These are phyloP conservation scores for Hericium erinaceus DNA, from an alignment of 768 basidiomycete species.

Conservation along the genomic window DNA sequence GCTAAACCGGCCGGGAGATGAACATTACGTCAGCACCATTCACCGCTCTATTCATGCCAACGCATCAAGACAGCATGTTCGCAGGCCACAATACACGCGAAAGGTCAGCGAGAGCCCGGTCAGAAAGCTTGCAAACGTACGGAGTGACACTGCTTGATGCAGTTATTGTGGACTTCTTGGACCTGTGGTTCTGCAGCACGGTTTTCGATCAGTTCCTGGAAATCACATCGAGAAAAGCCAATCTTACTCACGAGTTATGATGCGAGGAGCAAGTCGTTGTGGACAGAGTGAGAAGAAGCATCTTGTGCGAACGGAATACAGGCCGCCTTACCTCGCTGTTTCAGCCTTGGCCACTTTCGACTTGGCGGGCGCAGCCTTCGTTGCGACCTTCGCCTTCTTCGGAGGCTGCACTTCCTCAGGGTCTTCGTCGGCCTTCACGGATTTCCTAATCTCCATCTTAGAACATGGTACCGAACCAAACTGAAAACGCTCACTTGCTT, in stretches of 20 bases:
- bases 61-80: not conserved
- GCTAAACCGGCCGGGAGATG: not conserved
- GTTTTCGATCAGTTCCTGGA: no score
- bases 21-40: constrained; percentile 8
- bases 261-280: not conserved
- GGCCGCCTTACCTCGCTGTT: constrained; percentile 1
- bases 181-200: not conserved
- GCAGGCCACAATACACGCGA: not conserved
- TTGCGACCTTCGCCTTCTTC: constrained; percentile 13
- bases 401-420: not conserved
- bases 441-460: no score
- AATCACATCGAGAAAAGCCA: no score
- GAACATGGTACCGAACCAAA: no score
- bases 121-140: not conserved
- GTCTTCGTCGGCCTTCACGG: not conserved
- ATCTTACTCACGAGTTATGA: no score
- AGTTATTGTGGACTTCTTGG: not conserved
- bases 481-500: no score
- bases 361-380: constrained; percentile 25
- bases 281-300: not conserved
- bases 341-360: constrained; percentile 25
- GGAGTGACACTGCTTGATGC: not conserved
- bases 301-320: not conserved
- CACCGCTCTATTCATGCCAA: not conserved
- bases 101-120: not conserved